Evolutionary conservation across 2,329 filamentous ascomycete species (phyloP).

Genomic region (Apiospora rasikravindrae): DNA sequence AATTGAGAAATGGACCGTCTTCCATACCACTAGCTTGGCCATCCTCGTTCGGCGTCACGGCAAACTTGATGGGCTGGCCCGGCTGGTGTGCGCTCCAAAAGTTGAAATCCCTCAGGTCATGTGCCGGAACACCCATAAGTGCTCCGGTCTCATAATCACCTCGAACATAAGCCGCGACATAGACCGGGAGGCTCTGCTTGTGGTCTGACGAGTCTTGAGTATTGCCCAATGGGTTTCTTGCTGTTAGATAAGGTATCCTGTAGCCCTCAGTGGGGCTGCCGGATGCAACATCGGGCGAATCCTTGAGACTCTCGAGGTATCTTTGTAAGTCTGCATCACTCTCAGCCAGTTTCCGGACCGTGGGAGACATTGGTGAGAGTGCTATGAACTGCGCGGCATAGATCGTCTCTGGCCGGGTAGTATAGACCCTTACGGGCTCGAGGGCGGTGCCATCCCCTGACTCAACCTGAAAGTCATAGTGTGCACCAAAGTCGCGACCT

Average conservation of each 20-base stretch:
- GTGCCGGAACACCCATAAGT: conserved; percentile 90
- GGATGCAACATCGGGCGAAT: conserved; percentile 42
- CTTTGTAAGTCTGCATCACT: conserved; percentile 65
- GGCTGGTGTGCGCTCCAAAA: conserved; percentile 79
- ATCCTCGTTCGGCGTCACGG: conserved; percentile 60
- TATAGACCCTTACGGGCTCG: conserved; percentile 72
- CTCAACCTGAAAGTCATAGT: conserved; percentile 71
- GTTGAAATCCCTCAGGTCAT: conserved; percentile 77
- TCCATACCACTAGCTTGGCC: conserved; percentile 49
- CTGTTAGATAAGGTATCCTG: conserved; percentile 59
- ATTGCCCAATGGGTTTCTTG: conserved; percentile 29
- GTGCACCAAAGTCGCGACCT: conserved; percentile 76
- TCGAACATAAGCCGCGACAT: conserved; percentile 83
- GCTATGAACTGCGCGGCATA: conserved; percentile 87
- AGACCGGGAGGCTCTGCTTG: conserved; percentile 68
- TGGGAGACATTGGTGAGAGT: conserved; percentile 73
- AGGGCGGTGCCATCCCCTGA: conserved; percentile 45
- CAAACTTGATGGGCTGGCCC: conserved; percentile 64
- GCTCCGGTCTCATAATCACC: conserved; percentile 86
- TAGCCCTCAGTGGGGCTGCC: conserved; percentile 71
- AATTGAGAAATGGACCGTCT: conserved; percentile 64
- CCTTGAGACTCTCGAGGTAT: conserved; percentile 70
- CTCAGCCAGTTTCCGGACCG: conserved; percentile 67
- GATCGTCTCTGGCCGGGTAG: conserved; percentile 85
- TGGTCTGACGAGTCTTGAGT: conserved; percentile 69